phyloP scores from a whole-genome alignment of 1,284 basidiomycete species.

The Entoloma clypeatum region DNA sequence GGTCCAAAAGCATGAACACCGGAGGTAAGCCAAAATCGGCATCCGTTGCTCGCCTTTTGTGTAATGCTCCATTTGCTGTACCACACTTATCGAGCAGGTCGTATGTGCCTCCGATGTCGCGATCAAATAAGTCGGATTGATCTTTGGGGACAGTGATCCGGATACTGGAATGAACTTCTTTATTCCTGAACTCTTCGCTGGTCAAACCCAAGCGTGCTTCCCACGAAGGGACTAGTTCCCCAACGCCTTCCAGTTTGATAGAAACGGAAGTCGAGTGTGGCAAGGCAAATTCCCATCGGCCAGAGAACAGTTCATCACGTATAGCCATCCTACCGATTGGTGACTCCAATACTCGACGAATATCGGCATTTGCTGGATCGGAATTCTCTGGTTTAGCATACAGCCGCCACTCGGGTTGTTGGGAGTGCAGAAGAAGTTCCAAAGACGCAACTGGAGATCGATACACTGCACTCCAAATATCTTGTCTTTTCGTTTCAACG shows the following conservation, averaged over 20 bases:
- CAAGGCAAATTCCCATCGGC: constrained; percentile 80
- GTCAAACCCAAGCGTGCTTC: constrained; percentile 79
- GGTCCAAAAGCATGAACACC: constrained; percentile 83
- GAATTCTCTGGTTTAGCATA: constrained; percentile 65
- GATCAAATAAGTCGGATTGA: constrained; percentile 60
- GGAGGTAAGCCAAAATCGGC: constrained; percentile 51
- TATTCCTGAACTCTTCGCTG: constrained; percentile 61
- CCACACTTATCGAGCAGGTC: constrained; percentile 82
- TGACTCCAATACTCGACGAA: constrained; percentile 69
- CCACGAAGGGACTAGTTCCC: constrained; percentile 81
- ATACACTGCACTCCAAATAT: constrained; percentile 83
- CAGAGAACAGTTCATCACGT: constrained; percentile 56
- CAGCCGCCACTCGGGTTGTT: constrained; percentile 84
- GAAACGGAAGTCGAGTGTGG: constrained; percentile 57
- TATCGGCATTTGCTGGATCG: constrained; percentile 78
- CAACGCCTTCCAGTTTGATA: constrained; percentile 63
- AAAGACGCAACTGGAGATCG: constrained; percentile 69
- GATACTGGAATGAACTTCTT: constrained; percentile 65
- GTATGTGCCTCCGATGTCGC: constrained; percentile 79
- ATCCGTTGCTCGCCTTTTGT: constrained; percentile 51
- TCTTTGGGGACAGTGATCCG: constrained; percentile 56
- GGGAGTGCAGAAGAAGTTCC: constrained; percentile 74
- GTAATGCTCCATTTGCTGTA: constrained; percentile 84
- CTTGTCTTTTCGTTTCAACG: constrained; percentile 82
- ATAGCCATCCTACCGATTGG: constrained; percentile 80